These are phyloP conservation scores for Sambucus nigra DNA, from an alignment of 129 eudicot species.

Conservation along the genomic window DNA sequence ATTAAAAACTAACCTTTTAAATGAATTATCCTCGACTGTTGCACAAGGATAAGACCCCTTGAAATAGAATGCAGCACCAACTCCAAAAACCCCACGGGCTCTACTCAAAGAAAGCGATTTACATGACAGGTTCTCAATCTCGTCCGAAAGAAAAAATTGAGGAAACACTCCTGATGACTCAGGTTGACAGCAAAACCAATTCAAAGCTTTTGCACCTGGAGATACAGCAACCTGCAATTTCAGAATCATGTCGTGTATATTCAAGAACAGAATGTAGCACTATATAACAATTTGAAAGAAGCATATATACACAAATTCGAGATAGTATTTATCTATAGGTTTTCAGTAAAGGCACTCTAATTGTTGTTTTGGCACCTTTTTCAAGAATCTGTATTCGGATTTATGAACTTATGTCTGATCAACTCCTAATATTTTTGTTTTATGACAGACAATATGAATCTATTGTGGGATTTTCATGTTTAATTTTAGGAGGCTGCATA, in stretches of 20 bases:
- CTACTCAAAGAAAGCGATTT: conserved; percentile 28
- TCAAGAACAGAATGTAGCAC: background rate
- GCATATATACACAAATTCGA: background rate
- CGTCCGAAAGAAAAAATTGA: conserved; percentile 66
- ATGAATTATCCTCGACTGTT: conserved; percentile 14
- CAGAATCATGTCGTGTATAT: background rate
- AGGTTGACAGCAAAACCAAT: conserved; percentile 76
- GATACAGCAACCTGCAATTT: conserved; percentile 69
- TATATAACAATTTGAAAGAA: background rate
- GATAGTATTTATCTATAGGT: too few species aligned
- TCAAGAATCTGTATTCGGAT: too few species aligned
- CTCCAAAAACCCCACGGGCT: conserved; percentile 62
- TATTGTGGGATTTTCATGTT: too few species aligned
- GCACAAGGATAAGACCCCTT: conserved; percentile 24
- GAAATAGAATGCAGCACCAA: conserved; percentile 61
- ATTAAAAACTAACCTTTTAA: conserved; percentile 40
- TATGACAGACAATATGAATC: too few species aligned
- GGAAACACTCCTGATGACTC: conserved; percentile 63
- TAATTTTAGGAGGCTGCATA: too few species aligned
- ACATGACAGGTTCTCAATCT: conserved; percentile 34
- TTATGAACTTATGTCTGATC: too few species aligned
- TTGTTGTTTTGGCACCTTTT: too few species aligned
- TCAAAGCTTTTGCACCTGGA: conserved; percentile 76
- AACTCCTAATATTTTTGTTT: too few species aligned
- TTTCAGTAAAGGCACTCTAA: too few species aligned